These are phyloP conservation scores for Macrolepiota dolichaula DNA, from an alignment of 768 basidiomycete genomes.

Conservation along the genomic window DNA sequence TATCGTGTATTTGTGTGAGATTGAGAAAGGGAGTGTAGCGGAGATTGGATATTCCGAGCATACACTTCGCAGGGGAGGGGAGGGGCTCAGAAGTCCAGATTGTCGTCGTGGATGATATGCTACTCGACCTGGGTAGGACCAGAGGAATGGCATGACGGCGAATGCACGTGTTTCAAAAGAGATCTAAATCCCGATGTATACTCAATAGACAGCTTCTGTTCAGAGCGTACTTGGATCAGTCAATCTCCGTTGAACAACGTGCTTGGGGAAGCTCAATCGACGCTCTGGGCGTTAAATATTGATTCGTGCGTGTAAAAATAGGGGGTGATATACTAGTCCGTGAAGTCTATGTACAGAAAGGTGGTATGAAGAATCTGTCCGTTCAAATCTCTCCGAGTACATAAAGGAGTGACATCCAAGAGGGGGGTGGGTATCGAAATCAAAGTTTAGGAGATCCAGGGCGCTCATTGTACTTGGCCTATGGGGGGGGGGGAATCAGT, in stretches of 20 bases:
- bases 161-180: too few relatives aligned
- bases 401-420: not conserved
- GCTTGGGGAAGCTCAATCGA: not conserved
- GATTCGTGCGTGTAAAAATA: constrained; percentile 3
- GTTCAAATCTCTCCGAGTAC: not conserved
- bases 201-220: too few relatives aligned
- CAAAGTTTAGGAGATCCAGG: constrained; percentile 8
- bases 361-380: not conserved
- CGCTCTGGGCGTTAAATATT: not conserved
- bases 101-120: too few relatives aligned
- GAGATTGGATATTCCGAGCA: too few relatives aligned
- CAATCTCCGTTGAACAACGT: not conserved
- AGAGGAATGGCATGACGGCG: too few relatives aligned
- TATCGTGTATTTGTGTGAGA: too few relatives aligned
- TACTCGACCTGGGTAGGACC: too few relatives aligned
- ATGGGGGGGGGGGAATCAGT: not conserved
- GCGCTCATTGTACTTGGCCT: constrained; percentile 10
- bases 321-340: not conserved
- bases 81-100: too few relatives aligned
- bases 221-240: too few relatives aligned
- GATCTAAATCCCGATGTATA: too few relatives aligned
- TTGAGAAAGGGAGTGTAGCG: too few relatives aligned
- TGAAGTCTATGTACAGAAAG: constrained; percentile 6
- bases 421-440: not conserved
- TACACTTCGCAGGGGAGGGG: too few relatives aligned